Conservation (phyloP, 306 rosid species). For the Benincasa hispida region DNA sequence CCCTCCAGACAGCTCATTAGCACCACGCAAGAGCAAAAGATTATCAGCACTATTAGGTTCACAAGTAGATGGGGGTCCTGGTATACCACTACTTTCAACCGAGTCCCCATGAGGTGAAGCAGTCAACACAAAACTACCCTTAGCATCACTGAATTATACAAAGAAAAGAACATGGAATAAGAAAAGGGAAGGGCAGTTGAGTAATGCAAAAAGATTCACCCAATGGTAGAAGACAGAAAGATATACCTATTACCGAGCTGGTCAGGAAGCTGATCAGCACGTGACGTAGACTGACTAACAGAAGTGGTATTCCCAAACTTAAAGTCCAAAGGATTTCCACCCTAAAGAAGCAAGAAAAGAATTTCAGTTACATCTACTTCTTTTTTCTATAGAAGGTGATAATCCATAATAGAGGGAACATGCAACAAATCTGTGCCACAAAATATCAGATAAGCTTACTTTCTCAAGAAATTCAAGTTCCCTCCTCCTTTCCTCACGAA, state of each 20-base stretch:
- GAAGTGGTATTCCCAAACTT: constrained; percentile 78
- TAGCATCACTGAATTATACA: constrained; percentile 65
- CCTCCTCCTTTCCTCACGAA: constrained; percentile 88
- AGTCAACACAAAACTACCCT: constrained; percentile 93
- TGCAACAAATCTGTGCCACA: background rate
- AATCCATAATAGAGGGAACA: background rate
- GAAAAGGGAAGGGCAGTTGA: background rate
- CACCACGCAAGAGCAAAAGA: constrained; percentile 75
- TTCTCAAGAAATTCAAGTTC: constrained; percentile 96
- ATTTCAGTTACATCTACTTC: constrained; percentile 1
- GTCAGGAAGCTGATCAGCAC: constrained; percentile 84
- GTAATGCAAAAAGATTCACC: constrained; percentile 10
- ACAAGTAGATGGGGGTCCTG: constrained; percentile 59
- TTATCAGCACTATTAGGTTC: constrained; percentile 97
- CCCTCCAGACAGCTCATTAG: constrained; percentile 51
- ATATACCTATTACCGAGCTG: constrained; percentile 80
- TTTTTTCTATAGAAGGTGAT: background rate
- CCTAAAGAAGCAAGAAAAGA: constrained; percentile 41
- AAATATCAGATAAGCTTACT: constrained; percentile 30
- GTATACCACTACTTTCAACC: constrained; percentile 94
- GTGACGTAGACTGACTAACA: constrained; percentile 93
- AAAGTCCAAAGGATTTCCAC: constrained; percentile 95
- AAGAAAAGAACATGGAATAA: constrained; percentile 6
- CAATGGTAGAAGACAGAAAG: constrained; percentile 6
- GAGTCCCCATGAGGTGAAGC: constrained; percentile 98